Conservation (phyloP, 306 rosid genomes). For the Dryas octopetala region DNA sequence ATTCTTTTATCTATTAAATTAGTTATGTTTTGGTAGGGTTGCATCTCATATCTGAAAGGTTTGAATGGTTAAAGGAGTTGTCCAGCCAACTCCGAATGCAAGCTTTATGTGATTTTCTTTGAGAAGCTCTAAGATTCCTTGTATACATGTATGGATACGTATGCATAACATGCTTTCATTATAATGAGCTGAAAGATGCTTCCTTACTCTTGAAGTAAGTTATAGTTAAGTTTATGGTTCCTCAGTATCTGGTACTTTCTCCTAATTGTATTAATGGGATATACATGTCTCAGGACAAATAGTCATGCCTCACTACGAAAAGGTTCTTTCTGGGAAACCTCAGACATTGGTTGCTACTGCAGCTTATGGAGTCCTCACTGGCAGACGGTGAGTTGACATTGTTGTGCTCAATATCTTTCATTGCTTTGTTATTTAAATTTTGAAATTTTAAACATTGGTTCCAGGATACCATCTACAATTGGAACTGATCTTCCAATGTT, state of each 20-base stretch:
- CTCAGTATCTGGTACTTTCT: neutral
- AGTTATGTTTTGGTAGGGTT: slow-evolving; percentile 20
- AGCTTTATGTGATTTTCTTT: neutral
- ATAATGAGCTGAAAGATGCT: neutral
- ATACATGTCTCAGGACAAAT: slow-evolving; percentile 40
- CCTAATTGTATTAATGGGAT: slow-evolving; percentile 9
- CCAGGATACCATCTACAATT: slow-evolving; percentile 52
- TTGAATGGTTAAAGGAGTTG: neutral
- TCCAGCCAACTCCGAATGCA: neutral
- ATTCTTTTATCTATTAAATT: slow-evolving; percentile 21
- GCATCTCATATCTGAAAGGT: neutral
- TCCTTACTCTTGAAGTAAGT: neutral
- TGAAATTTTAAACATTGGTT: neutral
- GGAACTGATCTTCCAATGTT: slow-evolving; percentile 61
- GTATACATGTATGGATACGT: neutral
- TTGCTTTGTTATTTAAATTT: neutral
- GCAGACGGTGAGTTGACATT: slow-evolving; percentile 54
- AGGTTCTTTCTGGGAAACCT: slow-evolving; percentile 38
- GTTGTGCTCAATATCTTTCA: neutral
- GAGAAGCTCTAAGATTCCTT: neutral
- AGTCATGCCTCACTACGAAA: slow-evolving; percentile 43
- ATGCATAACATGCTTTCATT: neutral
- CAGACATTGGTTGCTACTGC: slow-evolving; percentile 34
- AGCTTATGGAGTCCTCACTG: slow-evolving; percentile 72
- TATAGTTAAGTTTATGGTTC: too few relatives aligned